Evolutionary conservation across 768 basidiomycete genomes (phyloP).

Genomic region (Gymnopilus dilepis): DNA sequence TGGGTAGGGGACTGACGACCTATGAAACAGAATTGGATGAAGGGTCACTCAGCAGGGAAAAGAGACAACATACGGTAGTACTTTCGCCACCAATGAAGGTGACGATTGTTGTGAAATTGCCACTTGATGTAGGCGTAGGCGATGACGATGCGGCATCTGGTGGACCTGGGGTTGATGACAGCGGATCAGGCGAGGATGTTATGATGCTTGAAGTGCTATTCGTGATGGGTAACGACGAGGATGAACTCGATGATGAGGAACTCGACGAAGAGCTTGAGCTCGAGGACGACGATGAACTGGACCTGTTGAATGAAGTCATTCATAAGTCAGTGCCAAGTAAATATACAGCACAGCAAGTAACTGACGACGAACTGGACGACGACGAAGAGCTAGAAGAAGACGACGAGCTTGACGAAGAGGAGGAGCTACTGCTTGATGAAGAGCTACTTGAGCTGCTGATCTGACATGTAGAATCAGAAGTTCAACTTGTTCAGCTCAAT

Average conservation of each 20-base stretch:
- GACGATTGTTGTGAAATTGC: constrained; percentile 23
- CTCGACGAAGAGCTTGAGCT: background rate
- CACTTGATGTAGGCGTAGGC: constrained; percentile 4
- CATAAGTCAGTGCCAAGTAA: background rate
- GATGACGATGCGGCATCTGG: background rate
- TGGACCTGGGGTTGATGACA: background rate
- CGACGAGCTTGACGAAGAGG: background rate
- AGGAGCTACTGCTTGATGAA: background rate
- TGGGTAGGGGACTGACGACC: constrained; percentile 34
- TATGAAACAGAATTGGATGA: constrained; percentile 7
- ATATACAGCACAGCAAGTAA: background rate
- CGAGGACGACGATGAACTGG: background rate
- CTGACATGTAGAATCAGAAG: no score
- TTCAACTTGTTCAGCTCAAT: background rate
- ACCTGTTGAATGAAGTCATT: background rate
- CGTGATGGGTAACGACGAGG: background rate
- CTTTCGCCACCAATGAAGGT: constrained; percentile 19
- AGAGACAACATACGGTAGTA: constrained; percentile 24
- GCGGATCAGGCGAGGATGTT: background rate
- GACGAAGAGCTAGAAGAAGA: background rate
- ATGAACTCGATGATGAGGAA: background rate
- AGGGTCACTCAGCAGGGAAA: background rate
- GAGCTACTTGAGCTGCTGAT: background rate
- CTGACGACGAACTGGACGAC: background rate
- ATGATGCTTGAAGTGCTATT: background rate